Evolutionary conservation across 257 asterid species (phyloP), one percentile per base, ranked within the genome.

Genomic region (Petunia axillaris): DNA sequence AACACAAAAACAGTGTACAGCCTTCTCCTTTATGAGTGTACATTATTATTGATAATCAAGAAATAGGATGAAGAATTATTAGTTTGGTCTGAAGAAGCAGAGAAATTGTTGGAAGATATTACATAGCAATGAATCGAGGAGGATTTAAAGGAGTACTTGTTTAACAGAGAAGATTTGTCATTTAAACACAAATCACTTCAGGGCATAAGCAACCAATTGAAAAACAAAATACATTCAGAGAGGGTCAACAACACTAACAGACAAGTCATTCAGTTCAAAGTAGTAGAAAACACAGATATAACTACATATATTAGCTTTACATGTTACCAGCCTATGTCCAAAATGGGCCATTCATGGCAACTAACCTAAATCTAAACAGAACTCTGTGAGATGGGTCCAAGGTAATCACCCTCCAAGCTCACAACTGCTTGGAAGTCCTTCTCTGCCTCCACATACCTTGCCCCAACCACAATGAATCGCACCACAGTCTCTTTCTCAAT

Each of bases 381-480:
- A 63, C 53, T 55, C n/a, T 54, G 80, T 14, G 80, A 85, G 46
- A 89, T 46, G 6, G 95, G 96, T 57, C 97, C 98, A 60, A 94
- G 97, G 83, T 81, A 86, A 77, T 94, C 93, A 2, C 95, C 97
- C 15, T 93, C 95, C 84, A 91, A 39, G 81, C 93, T 87, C n/a
- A 88, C 97, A 64, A 93, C 85, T 1, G 93, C 97, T 62, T 84
- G 83, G 68, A 92, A 87, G 46, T 95, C 99, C 40, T 64, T 85
- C 84, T 90, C 96, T 4, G 89, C 89, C 87, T 93, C 97, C 3
- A 83, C 87, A 39, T 88, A 95, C 89, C 82, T 88, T 85, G 87
- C 97, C 0, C 86, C 97, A 67, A 92, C 67, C 86, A 92, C 95
- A 35, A 68, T 52, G 58, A 88, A 87, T 4, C 93, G 90, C 39